A percentile compares a stretch with the other conserved stretches of the same genome.
Conservation (phyloP, 164 flowering plant species). For the grape (Vitis vinifera) region ASM3070453v1 NC_081811.1:25978001-25978500, state of each 20-base stretch:
- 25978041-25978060: constrained; percentile 50
- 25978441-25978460: too few species aligned
- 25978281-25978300: not conserved
- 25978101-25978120: constrained; percentile 52
- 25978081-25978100: constrained; percentile 50
- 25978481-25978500: too few species aligned
- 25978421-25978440: too few species aligned
- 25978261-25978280: not conserved
- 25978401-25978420: too few species aligned
- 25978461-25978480: too few species aligned
- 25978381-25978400: too few species aligned
- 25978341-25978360: not conserved
- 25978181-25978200: constrained; percentile 17
- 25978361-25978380: too few species aligned
- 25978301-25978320: too few species aligned
- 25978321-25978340: not conserved
- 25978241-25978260: not conserved
- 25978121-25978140: constrained; percentile 51
- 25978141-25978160: constrained; percentile 31
- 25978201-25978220: constrained; percentile 19
- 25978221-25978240: constrained; percentile 21
- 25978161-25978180: constrained; percentile 10
- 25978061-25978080: constrained; percentile 51
- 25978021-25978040: constrained; percentile 48
- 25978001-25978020: constrained; percentile 14